A percentile compares a stretch with the other conserved stretches of the same genome.
These are phyloP conservation scores for Aspergillus tanneri DNA, from an alignment of 2,329 filamentous ascomycete species.

Conservation along the genomic window DNA sequence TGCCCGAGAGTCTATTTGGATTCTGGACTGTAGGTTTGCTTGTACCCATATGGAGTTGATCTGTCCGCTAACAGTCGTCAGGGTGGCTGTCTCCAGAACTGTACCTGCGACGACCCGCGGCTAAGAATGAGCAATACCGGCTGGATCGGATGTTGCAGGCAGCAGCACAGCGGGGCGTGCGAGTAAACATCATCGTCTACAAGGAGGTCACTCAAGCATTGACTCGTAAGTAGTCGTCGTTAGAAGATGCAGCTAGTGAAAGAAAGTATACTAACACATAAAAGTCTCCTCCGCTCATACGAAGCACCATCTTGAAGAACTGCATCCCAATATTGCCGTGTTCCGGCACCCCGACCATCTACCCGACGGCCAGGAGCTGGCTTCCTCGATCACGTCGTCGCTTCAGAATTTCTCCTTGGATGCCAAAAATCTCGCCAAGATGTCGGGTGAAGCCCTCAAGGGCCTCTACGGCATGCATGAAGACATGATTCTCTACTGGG, in stretches of 20 bases:
- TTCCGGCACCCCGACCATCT: constrained; percentile 89
- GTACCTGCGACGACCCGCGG: constrained; percentile 78
- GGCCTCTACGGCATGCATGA: constrained; percentile 78
- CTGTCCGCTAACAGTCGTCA: constrained; percentile 20
- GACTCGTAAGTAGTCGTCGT: constrained; percentile 61
- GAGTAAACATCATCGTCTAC: constrained; percentile 84
- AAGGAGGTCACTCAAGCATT: constrained; percentile 83
- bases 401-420: constrained; percentile 58
- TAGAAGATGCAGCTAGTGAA: not conserved
- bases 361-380: constrained; percentile 68
- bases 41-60: not conserved
- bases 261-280: constrained; percentile 6
- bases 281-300: constrained; percentile 69
- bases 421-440: constrained; percentile 58
- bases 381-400: constrained; percentile 56
- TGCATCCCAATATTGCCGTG: constrained; percentile 82
- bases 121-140: constrained; percentile 77
- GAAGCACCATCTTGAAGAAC: constrained; percentile 70
- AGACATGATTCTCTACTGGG: constrained; percentile 84
- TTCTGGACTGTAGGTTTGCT: constrained; percentile 65
- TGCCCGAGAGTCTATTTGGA: constrained; percentile 76
- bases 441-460: constrained; percentile 72
- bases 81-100: constrained; percentile 85
- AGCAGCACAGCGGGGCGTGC: constrained; percentile 79
- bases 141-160: constrained; percentile 78